Percentiles rank a stretch among this genome's conserved stretches.
phyloP scores from a whole-genome alignment of 768 basidiomycete genomes.

The Lyophyllum atratum region DNA sequence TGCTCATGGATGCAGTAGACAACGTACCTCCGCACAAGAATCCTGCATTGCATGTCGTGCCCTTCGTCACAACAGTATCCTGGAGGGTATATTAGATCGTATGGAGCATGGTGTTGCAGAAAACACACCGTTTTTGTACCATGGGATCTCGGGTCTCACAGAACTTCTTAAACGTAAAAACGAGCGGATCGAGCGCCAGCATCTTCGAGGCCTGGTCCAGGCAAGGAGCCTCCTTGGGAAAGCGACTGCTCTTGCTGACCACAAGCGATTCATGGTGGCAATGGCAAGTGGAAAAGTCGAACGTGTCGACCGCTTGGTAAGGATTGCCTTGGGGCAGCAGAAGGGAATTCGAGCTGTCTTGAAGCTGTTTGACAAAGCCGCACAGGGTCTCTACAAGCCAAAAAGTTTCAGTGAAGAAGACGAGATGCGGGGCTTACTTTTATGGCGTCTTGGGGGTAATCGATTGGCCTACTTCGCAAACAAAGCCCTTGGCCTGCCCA shows the following conservation, averaged over 20 bases:
- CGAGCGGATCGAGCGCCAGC: slow-evolving; percentile 1
- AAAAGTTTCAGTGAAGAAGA: slow-evolving; percentile 15
- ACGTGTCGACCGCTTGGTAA: slow-evolving; percentile 13
- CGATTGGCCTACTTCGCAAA: slow-evolving; percentile 16
- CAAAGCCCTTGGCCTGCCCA: slow-evolving; percentile 14
- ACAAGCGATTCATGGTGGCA: slow-evolving; percentile 18
- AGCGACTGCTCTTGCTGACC: slow-evolving; percentile 4
- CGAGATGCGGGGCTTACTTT: slow-evolving; percentile 11
- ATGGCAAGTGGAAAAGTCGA: slow-evolving; percentile 14
- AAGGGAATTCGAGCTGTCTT: slow-evolving; percentile 7
- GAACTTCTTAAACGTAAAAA: background rate
- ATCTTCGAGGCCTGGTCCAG: slow-evolving; percentile 10
- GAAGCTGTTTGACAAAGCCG: slow-evolving; percentile 8
- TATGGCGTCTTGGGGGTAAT: slow-evolving; percentile 11
- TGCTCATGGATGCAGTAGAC: background rate
- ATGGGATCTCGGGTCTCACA: slow-evolving; percentile 11
- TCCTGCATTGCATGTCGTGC: slow-evolving; percentile 2
- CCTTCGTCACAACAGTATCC: background rate
- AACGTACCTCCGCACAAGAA: background rate
- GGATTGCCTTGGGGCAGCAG: slow-evolving; percentile 6
- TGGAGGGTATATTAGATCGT: slow-evolving; percentile 10
- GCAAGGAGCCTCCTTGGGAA: background rate
- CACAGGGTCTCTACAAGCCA: slow-evolving; percentile 16
- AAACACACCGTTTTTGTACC: slow-evolving; percentile 3
- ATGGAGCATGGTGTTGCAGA: slow-evolving; percentile 8